Evolutionary conservation across 2,329 filamentous ascomycete species (phyloP), one percentile per base, ranked within the genome.

Genomic region (Nannizzia gypsea): DNA sequence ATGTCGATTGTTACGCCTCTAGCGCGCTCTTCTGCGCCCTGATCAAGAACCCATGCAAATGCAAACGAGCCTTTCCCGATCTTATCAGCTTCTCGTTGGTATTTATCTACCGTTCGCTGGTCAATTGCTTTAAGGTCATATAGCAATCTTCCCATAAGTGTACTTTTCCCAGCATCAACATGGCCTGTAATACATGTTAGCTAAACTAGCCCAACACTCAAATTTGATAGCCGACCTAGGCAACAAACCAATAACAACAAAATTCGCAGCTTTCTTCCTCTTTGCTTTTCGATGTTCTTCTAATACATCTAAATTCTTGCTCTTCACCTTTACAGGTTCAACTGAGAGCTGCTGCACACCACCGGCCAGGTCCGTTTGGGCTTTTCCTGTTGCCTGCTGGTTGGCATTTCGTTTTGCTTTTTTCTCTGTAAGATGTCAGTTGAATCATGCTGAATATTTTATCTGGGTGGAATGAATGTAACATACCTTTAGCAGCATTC

Each of bases 161-260:
- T 99, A 71, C 90, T 96, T 74, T 99, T 99, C 58, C 93, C 93
- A 58, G 95, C 92, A 72, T 99, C 93, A 59, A 99, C 93, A 71
- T 99, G 93, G 13, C 93, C 90, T 90, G 28, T 56, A 26, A 38
- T 24, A n/a, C n/a, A 34, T n/a, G 22, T 57, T 24, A 58, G 26
- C 55, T 26, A 42, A 58, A 24, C 55, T 26, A 42, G 31, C 58
- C 3, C 15, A 17, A 50, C 15, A 34, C 6, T 11, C 15, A 22
- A 34, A 31, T 26, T 17, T 50, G 8, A 6, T 13, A 36, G 31
- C 9, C 9, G 8, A 36, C 6, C 17, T 31, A 17, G 8, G 8
- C 13, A 54, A 59, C 61, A 57, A 77, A 91, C 89, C 90, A 66
- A 96, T 90, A 36, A 96, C 91, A 6, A 96, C 90, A 73, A 96